Base-by-base conservation (phyloP, 306 rosid genomes). In the Quercus parvula region DNA sequence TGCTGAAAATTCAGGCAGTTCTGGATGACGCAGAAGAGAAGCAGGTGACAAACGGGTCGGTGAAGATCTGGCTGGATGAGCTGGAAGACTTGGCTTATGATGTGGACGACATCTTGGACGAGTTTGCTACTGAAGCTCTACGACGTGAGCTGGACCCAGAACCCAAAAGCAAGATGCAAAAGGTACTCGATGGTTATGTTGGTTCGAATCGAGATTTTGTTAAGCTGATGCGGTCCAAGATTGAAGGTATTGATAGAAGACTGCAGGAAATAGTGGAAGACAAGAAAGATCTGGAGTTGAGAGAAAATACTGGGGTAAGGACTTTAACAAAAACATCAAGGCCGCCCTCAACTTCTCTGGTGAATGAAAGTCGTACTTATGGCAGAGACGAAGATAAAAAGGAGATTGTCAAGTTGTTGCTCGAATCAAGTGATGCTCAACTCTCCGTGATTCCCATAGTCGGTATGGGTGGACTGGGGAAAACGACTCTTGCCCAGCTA, bases 71-170 rank as follows among this genome's bases (percentile, higher is more conserved):
- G 84, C 73, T 79, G 19, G 17, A 19, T 0, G 38, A 58, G n/a
- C 87, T 84, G 1, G 13, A 14, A 46, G 67, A 31, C 77, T 77
- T 74, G 70, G 67, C 85, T 25, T 38, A 49, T 30, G 44, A 69
- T 1, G n/a, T 55, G 2, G 83, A 75, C 1, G 81, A 83, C 62
- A 17, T 71, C 13, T 71, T 85, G 25, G 79, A 81, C 22, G 75
- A 79, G 22, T 66, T 49, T 68, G 74, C 77, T 1, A 71, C 20
- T 0, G 35, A 84, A 62, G 70, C 61, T 10, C 20, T 74, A 0
- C 59, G 35, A 0, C 77, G 54, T 5, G 2, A 58, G 56, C 12
- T 4, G 5, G 5, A 52, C 6, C 20, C 64, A 5, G 35, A 13
- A 4, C 56, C 31, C 38, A 5, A 5, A 35, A 5, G 41, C 0